These are phyloP conservation scores for Thermomyces lanuginosus DNA, from an alignment of 2,329 filamentous ascomycete genomes.

Conservation along the genomic window DNA sequence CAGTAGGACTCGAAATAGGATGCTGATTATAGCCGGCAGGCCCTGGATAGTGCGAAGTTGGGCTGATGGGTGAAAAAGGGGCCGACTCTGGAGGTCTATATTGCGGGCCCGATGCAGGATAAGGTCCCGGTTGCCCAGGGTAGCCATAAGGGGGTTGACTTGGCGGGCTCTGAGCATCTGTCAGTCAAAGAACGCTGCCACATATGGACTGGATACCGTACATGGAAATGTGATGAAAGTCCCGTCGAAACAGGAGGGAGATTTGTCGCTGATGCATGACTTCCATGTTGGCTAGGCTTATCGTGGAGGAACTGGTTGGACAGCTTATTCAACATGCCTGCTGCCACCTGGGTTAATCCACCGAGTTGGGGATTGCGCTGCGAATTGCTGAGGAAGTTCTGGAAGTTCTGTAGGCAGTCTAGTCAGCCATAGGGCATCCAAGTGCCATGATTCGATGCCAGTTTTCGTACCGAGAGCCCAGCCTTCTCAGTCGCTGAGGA, in stretches of 20 bases:
- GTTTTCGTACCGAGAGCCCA: conserved; percentile 14
- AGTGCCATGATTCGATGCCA: conserved; percentile 10
- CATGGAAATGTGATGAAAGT: conserved; percentile 5
- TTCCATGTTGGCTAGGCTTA: conserved; percentile 2
- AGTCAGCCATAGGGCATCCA: conserved; percentile 12
- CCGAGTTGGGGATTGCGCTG: too few species aligned
- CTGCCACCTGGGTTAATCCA: conserved; percentile 8
- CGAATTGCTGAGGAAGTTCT: conserved; percentile 12
- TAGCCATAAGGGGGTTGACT: conserved; percentile 9
- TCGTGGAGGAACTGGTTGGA: conserved; percentile 7
- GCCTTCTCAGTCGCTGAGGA: conserved; percentile 7
- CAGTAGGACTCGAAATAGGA: too few species aligned
- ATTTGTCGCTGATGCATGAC: conserved; percentile 1
- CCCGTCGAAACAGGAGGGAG: conserved; percentile 3
- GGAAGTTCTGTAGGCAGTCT: too few species aligned
- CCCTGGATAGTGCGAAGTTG: conserved; percentile 3
- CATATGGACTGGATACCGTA: too few species aligned
- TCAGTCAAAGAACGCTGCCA: too few species aligned
- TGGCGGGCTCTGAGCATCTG: too few species aligned
- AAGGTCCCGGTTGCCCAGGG: conserved; percentile 6
- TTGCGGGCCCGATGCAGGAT: conserved; percentile 7
- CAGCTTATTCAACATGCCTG: conserved; percentile 8
- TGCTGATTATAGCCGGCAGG: not conserved
- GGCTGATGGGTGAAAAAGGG: not conserved
- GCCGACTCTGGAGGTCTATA: conserved; percentile 7